phyloP scores from a whole-genome alignment of 75 land plant genomes.

The Selaginella tamariscina region DNA sequence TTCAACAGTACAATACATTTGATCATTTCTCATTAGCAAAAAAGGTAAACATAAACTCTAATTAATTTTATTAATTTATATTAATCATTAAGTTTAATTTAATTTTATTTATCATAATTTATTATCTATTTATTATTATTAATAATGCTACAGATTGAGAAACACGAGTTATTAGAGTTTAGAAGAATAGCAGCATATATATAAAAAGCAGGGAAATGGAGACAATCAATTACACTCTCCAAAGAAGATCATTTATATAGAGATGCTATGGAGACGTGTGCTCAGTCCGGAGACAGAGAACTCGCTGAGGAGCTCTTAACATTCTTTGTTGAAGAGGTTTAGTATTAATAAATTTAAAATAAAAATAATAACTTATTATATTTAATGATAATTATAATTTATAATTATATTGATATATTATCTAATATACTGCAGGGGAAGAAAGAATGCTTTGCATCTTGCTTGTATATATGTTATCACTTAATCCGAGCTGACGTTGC shows the following conservation, averaged over 20 bases:
- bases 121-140: no score
- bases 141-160: conserved; percentile 5
- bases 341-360: neutral
- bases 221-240: neutral
- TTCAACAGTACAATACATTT: neutral
- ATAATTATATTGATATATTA: no score
- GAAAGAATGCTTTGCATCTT: conserved; percentile 1
- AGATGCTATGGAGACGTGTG: conserved; percentile 5
- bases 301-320: conserved; percentile 1
- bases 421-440: conserved; percentile 1
- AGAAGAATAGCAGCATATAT: conserved; percentile 2
- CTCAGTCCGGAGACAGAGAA: neutral
- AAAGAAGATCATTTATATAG: neutral
- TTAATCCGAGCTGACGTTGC: conserved; percentile 2
- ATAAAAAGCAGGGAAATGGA: neutral
- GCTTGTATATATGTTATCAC: conserved; percentile 8
- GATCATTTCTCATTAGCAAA: neutral
- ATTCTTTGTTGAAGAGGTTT: conserved; percentile 11
- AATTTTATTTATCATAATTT: neutral
- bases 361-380: no score
- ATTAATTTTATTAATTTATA: neutral
- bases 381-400: neutral
- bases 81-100: neutral
- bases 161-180: conserved; percentile 8
- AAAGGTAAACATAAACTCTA: neutral